These are phyloP conservation scores for Aureobasidium subglaciale DNA, from an alignment of 2,329 filamentous ascomycete species.

Conservation along the genomic window DNA sequence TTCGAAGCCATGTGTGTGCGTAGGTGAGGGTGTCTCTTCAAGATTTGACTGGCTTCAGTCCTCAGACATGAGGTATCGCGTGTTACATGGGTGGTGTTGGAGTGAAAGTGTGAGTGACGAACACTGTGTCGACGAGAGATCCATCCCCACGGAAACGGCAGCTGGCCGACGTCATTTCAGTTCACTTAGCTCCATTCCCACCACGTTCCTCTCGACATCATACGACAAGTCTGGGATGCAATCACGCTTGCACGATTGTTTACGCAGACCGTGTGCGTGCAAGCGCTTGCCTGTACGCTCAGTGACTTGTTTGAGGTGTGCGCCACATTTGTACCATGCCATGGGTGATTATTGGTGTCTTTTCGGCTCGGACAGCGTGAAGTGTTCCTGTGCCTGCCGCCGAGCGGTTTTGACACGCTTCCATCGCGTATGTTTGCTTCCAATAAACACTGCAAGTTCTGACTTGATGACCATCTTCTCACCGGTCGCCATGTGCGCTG, in stretches of 20 bases:
- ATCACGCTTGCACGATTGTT: too few relatives aligned
- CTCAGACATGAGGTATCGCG: background rate
- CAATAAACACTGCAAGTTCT: background rate
- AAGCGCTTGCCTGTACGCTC: background rate
- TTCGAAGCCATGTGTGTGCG: background rate
- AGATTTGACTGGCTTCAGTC: background rate
- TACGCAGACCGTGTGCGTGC: too few relatives aligned
- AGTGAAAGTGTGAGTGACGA: background rate
- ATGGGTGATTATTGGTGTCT: background rate
- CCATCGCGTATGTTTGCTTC: background rate
- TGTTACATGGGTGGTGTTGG: conserved; percentile 1
- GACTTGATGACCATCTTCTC: background rate
- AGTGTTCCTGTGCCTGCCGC: background rate
- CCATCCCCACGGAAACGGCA: conserved; percentile 7
- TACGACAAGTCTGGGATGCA: too few relatives aligned
- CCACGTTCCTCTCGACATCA: too few relatives aligned
- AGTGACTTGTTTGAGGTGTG: background rate
- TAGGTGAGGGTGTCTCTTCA: background rate
- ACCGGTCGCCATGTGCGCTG: conserved; percentile 5
- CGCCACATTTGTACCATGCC: conserved; percentile 1
- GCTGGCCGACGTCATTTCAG: background rate
- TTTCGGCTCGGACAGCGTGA: background rate
- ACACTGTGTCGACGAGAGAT: too few relatives aligned
- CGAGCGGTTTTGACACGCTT: background rate
- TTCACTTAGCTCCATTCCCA: too few relatives aligned